Evolutionary conservation across 2,329 filamentous ascomycete genomes (phyloP), one percentile per base, ranked within the genome.

Genomic region (Thielaviopsis populi): DNA sequence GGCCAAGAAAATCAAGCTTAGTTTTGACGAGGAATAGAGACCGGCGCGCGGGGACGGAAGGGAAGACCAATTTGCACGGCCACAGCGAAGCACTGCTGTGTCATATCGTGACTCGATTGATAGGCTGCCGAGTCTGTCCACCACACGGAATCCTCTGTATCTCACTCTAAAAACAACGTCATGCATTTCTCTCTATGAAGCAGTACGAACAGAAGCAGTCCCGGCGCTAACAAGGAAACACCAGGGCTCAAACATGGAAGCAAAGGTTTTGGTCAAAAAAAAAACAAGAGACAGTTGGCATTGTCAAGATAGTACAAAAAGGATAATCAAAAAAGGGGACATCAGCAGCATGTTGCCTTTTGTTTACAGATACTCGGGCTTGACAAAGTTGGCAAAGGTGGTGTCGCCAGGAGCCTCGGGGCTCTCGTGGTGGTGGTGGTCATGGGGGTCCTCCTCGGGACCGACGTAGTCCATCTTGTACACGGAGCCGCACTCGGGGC

Each of bases 391-490:
- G 77, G 90, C 90, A 75, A 97, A 92, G 71, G 89, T 96, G 87
- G 96, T 96, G 43, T 66, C 64, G n/a, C 30, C 64, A 11, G 64
- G 64, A 75, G 91, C 89, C 79, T 95, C 90, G 76, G 86, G 83
- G 74, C 84, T 80, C 73, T 83, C 83, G 73, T 84, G 81, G 72
- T 76, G 75, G 74, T 80, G 76, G 74, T 80, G 74, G 74, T 77
- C 71, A 74, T 89, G 83, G 71, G 80, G 77, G 74, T 91, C 86
- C 69, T 94, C 88, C 73, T 85, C 75, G 61, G 91, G 85, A 67
- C 94, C 94, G 69, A 96, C 79, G 77, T 96, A 99, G 75, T 96
- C 87, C 89, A 97, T 94, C 86, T 96, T 95, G 82, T 95, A 91
- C 70, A 94, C 89, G 75, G 85, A 89, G 70, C 94, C 94, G 79